phyloP scores from a whole-genome alignment of 139 green algal species.

The Coelastrella sp. region DNA sequence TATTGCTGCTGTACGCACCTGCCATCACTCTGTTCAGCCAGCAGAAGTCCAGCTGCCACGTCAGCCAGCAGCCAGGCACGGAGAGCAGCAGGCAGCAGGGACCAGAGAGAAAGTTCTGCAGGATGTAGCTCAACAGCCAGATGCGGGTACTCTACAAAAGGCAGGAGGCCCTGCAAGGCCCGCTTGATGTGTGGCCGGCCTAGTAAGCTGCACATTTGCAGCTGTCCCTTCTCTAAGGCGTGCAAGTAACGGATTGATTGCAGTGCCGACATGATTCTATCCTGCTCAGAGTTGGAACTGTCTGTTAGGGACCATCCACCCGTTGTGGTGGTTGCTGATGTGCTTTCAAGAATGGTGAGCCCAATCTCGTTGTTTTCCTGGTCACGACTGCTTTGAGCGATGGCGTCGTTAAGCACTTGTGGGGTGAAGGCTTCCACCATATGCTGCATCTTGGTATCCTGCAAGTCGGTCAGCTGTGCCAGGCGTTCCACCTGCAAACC shows the following conservation, averaged over 20 bases:
- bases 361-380: not conserved
- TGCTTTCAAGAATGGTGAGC: not conserved
- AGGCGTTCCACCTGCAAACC: not conserved
- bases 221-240: too few relatives aligned
- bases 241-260: too few relatives aligned
- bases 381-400: not conserved
- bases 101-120: not conserved
- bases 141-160: not conserved
- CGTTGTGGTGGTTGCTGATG: not conserved
- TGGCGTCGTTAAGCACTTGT: not conserved
- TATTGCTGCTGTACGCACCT: not conserved
- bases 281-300: not conserved
- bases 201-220: not conserved
- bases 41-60: not conserved
- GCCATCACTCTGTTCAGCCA: not conserved
- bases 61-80: constrained; percentile 22
- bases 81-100: constrained; percentile 11
- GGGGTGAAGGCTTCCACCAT: not conserved
- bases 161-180: not conserved
- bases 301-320: not conserved
- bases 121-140: not conserved
- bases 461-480: not conserved
- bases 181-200: not conserved
- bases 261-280: not conserved
- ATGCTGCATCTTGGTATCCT: not conserved